Base-by-base conservation (phyloP, 495 filamentous ascomycete species). In the Ascodesmis nigricans region DNA sequence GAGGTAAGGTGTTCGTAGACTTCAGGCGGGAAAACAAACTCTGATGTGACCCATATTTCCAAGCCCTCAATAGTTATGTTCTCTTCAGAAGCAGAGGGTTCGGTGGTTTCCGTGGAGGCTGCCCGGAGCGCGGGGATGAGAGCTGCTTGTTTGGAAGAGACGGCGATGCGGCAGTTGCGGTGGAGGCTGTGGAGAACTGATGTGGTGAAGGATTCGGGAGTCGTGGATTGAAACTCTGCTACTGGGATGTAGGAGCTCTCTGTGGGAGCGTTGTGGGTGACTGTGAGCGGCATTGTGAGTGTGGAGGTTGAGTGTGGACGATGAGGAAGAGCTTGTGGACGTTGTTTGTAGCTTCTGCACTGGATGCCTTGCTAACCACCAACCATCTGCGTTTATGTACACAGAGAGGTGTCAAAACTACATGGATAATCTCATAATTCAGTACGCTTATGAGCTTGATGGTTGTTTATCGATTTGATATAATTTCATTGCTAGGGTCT, bases 201-300 rank as follows among this genome's bases (percentile, higher is more conserved):
- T 36, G 73, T 76, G 6, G 68, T 74, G 64, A 95, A 97, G 19
- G 73, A 81, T 31, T 59, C 54, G 0, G 87, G 87, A 5, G 87
- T 97, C 40, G 73, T 71, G 18, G 74, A 69, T 52, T 91, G 79
- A 55, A 91, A 78, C 36, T 75, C 71, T 11, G 65, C 58, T 28
- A 97, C 65, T 6, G 71, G 62, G 17, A 68, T 75, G 61, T 80
- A 93, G 46, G 59, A 59, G 18, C 56, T 55, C 5, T 59, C 40
- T 4, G 58, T 47, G 1, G 73, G 75, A 4, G 61, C 32, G 2
- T 43, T 39, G 29, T 50, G 56, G 13, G 74, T 57, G 13, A 58
- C 46, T 3, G 53, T 55, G 14, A 51, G 50, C 21, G 46, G 47
- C 55, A 58, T 58, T 36, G 6, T 36, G 22, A 18, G 4, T 7